Percentiles rank a stretch among this genome's conserved stretches.
These are phyloP conservation scores for Pseudonitzschia multiseries DNA, from an alignment of 108 stramenopile species.

Conservation along the genomic window DNA sequence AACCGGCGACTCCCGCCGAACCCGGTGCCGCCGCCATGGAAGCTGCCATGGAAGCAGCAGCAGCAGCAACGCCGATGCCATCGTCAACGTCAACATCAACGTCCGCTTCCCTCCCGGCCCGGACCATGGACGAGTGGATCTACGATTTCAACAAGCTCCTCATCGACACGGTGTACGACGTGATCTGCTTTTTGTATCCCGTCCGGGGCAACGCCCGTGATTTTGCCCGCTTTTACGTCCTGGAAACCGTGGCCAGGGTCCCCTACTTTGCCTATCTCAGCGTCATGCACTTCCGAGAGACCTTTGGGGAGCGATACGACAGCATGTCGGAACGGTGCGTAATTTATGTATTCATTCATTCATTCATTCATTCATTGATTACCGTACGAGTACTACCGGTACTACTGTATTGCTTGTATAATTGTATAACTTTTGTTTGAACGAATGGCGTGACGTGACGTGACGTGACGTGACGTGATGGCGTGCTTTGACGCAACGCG, in stretches of 20 bases:
- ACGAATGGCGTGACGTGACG: too few relatives aligned
- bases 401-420: too few relatives aligned
- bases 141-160: conserved; percentile 53
- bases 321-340: conserved; percentile 68
- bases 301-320: conserved; percentile 56
- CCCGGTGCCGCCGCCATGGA: too few relatives aligned
- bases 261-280: conserved; percentile 94
- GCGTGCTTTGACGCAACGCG: too few relatives aligned
- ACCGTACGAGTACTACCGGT: too few relatives aligned
- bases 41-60: too few relatives aligned
- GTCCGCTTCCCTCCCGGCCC: conserved; percentile 3
- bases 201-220: conserved; percentile 41
- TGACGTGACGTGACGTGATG: too few relatives aligned
- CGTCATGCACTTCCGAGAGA: conserved; percentile 91
- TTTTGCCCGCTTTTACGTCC: conserved; percentile 83
- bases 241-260: conserved; percentile 94
- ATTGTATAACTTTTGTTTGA: too few relatives aligned
- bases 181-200: conserved; percentile 55
- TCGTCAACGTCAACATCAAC: too few relatives aligned
- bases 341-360: too few relatives aligned
- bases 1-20: too few relatives aligned
- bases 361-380: too few relatives aligned
- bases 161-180: conserved; percentile 55
- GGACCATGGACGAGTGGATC: conserved; percentile 49
- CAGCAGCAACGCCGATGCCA: not conserved